Base-by-base conservation (phyloP, 805 yeast genomes). In the Kockiozyma suomiensis region DNA sequence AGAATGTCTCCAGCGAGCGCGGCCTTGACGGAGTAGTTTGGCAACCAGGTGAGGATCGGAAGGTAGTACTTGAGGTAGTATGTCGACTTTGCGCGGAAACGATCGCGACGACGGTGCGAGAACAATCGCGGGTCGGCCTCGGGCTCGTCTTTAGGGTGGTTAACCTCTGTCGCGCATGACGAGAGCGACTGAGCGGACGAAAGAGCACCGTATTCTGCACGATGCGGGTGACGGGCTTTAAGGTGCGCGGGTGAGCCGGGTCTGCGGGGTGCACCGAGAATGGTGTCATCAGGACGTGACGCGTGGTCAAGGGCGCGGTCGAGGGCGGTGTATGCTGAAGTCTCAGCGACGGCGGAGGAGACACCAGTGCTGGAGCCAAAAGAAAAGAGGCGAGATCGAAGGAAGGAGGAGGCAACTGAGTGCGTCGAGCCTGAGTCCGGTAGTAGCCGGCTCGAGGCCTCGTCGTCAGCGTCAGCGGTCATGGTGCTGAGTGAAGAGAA, bases 1-100 rank as follows among this genome's bases (percentile, higher is more conserved):
- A 87, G 74, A 7, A 88, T 69, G 70, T 93, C 99, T 25, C 85
- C 81, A 7, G 80, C 64, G 43, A 85, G 66, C 17, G 59, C 65
- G 48, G 72, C 70, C 40, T 60, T 49, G 63, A 66, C 61, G 15
- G 68, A 42, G 59, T 84, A 84, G 56, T 75, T 71, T 3, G 76
- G 71, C 42, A 83, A 68, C 88, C 88, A 84, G 1, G 83, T 78
- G 46, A 83, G 68, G 33, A 80, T 76, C 0, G 88, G 88, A 5
- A 84, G 66, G 65, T 84, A 84, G 72, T 84, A 84, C 2, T 77
- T 73, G 61, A 74, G 64, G 58, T 75, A 76, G 62, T 61, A 61
- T 17, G 26, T 19, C 19, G 65, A 50, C 46, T 61, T 61, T 30
- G 68, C 65, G 28, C 45, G 53, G 56, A 41, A 56, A 13, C 57